These are phyloP conservation scores for Pouteria campechiana DNA, from an alignment of 179 eudicot genomes.

Conservation along the genomic window DNA sequence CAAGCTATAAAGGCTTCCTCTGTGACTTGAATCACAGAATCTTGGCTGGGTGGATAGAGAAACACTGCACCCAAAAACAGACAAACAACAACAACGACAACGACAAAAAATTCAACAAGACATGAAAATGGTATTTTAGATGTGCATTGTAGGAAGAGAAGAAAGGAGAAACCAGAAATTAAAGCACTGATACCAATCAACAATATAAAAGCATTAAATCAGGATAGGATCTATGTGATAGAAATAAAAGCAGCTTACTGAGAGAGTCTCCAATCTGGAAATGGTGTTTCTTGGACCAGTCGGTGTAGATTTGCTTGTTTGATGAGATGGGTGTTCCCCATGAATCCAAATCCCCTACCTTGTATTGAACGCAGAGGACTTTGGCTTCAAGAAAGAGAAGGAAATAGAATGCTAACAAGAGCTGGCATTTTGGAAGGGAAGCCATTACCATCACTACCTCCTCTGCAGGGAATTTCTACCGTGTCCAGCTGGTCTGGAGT, in stretches of 20 bases:
- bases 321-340: slow-evolving; percentile 63
- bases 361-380: slow-evolving; percentile 35
- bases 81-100: neutral
- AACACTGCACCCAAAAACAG: slow-evolving; percentile 44
- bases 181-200: too few relatives aligned
- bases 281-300: slow-evolving; percentile 46
- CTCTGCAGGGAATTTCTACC: too few relatives aligned
- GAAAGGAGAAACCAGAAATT: too few relatives aligned
- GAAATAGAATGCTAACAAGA: slow-evolving; percentile 18
- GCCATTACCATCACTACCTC: slow-evolving; percentile 14
- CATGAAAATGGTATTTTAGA: too few relatives aligned
- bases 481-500: too few relatives aligned
- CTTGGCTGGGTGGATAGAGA: slow-evolving; percentile 88
- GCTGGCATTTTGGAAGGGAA: slow-evolving; percentile 2
- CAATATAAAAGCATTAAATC: too few relatives aligned
- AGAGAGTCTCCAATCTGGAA: slow-evolving; percentile 68
- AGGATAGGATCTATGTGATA: too few relatives aligned
- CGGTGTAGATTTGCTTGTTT: slow-evolving; percentile 41
- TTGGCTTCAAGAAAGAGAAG: slow-evolving; percentile 31
- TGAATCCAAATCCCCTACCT: slow-evolving; percentile 69
- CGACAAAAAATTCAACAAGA: too few relatives aligned
- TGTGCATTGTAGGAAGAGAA: too few relatives aligned
- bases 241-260: slow-evolving; percentile 35
- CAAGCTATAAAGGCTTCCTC: slow-evolving; percentile 42
- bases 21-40: slow-evolving; percentile 74